Evolutionary conservation across 176 grass and related monocot species (phyloP), one percentile per base, ranked within the genome.

Genomic region (Oryza officinalis): DNA sequence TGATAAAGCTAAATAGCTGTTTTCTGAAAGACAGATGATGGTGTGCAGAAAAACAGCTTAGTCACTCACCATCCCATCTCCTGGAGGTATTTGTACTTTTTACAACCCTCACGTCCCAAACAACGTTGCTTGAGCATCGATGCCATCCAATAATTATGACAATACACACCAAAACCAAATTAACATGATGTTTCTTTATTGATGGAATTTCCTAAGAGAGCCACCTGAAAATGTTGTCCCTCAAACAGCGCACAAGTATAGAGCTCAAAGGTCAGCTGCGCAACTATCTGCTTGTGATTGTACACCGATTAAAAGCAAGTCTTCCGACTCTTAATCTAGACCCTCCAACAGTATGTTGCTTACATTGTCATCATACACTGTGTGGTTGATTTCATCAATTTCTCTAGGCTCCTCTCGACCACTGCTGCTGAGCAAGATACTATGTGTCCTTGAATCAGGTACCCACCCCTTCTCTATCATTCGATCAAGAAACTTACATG

Each of bases 401-500:
- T 66, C 70, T 64, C 69, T 69, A 71, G 4, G 71, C 27, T 71
- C 77, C 50, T 86, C 85, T 63, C 11, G 11, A 68, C 40, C 41
- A 70, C 25, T 17, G 10, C n/a, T 89, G 33, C 88, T 70, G 6
- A 90, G 74, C 70, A 93, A 83, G 54, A 88, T 32, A 43, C 65
- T 28, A 86, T 93, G 91, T 73, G 91, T 90, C 63, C 64, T 69
- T 35, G 88, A 80, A 83, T 93, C 88, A 80, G 91, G 91, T 32
- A 93, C 88, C 85, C 88, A 90, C 9, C 91, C 85, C 43, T 86
- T 93, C 32, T 93, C 91, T 32, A 93, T 70, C 85, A 90, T 93
- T 79, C 79, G 86, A 80, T 93, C 91, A 27, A 93, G 72, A 80
- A 93, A 93, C 54, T 86, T 93, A 33, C 76, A 73, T 25, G 91